Conservation (phyloP, 805 yeast species). For the Myxozyma nipponensis region DNA sequence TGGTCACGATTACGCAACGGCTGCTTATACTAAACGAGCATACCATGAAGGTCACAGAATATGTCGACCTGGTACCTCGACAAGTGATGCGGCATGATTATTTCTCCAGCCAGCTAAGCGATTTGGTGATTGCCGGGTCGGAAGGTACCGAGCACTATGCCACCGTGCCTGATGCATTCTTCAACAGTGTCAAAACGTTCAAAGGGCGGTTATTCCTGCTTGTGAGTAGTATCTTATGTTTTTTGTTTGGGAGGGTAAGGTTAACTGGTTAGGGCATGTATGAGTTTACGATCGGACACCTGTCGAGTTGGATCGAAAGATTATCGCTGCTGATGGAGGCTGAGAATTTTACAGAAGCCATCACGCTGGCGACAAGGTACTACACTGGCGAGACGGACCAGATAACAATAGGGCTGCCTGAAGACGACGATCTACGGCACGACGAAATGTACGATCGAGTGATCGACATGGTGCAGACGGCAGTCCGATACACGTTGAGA, state of each 20-base stretch:
- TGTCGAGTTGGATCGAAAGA: slow-evolving; percentile 68
- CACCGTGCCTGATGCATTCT: slow-evolving; percentile 37
- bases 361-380: slow-evolving; percentile 52
- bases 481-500: slow-evolving; percentile 44
- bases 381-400: slow-evolving; percentile 50
- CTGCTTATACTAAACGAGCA: slow-evolving; percentile 44
- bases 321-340: slow-evolving; percentile 47
- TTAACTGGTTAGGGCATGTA: slow-evolving; percentile 34
- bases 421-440: slow-evolving; percentile 44
- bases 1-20: slow-evolving; percentile 47
- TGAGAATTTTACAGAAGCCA: slow-evolving; percentile 53
- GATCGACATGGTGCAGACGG: slow-evolving; percentile 53
- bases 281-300: slow-evolving; percentile 54
- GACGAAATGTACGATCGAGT: slow-evolving; percentile 50
- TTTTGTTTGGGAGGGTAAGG: neutral
- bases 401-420: slow-evolving; percentile 56
- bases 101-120: slow-evolving; percentile 30
- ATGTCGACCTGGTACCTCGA: slow-evolving; percentile 41
- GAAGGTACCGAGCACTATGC: slow-evolving; percentile 31
- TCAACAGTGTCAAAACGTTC: slow-evolving; percentile 39
- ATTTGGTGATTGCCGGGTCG: slow-evolving; percentile 20
- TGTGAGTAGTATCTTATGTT: slow-evolving; percentile 37
- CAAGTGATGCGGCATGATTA: slow-evolving; percentile 40
- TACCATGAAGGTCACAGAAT: slow-evolving; percentile 39
- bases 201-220: slow-evolving; percentile 50